A percentile compares a stretch with the other conserved stretches of the same genome.
These are phyloP conservation scores for Tuctoria greenei DNA, from an alignment of 176 grass and related monocot genomes.

Conservation along the genomic window DNA sequence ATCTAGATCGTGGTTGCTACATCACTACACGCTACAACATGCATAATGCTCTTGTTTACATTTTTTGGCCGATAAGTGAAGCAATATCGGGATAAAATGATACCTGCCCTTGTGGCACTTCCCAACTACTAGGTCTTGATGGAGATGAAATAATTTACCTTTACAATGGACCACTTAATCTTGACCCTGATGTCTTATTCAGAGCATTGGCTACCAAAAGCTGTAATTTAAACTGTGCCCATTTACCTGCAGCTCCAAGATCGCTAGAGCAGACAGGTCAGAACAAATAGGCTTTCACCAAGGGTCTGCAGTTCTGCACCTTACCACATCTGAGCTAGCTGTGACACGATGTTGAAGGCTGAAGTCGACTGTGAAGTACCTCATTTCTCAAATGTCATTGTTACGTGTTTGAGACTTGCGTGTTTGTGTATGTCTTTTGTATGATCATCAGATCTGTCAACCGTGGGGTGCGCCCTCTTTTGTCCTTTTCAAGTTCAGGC, in stretches of 20 bases:
- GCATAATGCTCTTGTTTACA: neutral
- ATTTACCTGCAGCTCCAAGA: slow-evolving; percentile 48
- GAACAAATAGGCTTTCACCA: slow-evolving; percentile 32
- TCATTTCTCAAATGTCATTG: slow-evolving; percentile 26
- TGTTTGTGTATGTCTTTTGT: slow-evolving; percentile 26
- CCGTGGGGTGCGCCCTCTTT: slow-evolving; percentile 20
- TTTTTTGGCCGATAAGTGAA: neutral
- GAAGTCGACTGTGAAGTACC: slow-evolving; percentile 36
- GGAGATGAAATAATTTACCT: too few species aligned
- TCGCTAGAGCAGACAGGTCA: slow-evolving; percentile 47
- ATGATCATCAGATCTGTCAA: slow-evolving; percentile 20
- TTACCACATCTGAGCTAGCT: slow-evolving; percentile 3
- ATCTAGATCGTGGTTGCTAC: neutral
- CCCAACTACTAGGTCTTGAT: neutral
- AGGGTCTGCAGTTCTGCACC: neutral
- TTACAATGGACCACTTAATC: neutral
- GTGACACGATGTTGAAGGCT: slow-evolving; percentile 20
- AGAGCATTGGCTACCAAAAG: neutral
- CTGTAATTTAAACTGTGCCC: slow-evolving; percentile 27
- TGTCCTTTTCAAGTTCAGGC: neutral
- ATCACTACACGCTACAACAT: neutral
- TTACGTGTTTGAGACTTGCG: slow-evolving; percentile 13
- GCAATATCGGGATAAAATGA: neutral
- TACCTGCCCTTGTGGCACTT: neutral
- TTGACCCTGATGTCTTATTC: neutral